These are phyloP conservation scores for Pseudogymnoascus sp. DNA, from an alignment of 2,329 filamentous ascomycete species.

Conservation along the genomic window DNA sequence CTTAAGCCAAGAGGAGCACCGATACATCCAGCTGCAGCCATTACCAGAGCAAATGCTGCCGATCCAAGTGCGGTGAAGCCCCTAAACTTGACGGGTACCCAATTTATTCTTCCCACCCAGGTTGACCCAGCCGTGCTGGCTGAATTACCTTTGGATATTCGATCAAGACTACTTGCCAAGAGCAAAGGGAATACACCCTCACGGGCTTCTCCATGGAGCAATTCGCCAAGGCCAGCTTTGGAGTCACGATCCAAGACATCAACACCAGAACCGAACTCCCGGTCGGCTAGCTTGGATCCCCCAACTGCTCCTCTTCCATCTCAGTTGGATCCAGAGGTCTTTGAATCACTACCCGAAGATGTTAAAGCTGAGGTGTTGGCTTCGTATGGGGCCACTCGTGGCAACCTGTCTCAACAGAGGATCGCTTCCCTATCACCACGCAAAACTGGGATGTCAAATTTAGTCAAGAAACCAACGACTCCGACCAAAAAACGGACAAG, in stretches of 20 bases:
- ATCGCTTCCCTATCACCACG: slow-evolving; percentile 40
- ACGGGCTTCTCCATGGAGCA: slow-evolving; percentile 22
- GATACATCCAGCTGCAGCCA: slow-evolving; percentile 44
- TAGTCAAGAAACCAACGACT: slow-evolving; percentile 45
- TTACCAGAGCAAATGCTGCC: slow-evolving; percentile 40
- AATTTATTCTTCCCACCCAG: slow-evolving; percentile 83
- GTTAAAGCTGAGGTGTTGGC: slow-evolving; percentile 76
- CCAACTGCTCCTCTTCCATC: slow-evolving; percentile 43
- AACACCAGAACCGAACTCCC: slow-evolving; percentile 6
- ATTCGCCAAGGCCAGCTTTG: slow-evolving; percentile 29
- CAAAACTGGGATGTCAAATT: slow-evolving; percentile 44
- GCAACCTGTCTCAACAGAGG: slow-evolving; percentile 22
- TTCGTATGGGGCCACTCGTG: slow-evolving; percentile 44
- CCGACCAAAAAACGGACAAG: slow-evolving; percentile 57
- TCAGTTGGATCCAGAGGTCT: slow-evolving; percentile 76
- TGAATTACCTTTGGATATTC: slow-evolving; percentile 76
- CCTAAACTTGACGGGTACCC: slow-evolving; percentile 75
- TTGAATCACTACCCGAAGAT: slow-evolving; percentile 75
- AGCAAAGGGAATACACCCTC: slow-evolving; percentile 25
- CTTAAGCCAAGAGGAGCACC: slow-evolving; percentile 34
- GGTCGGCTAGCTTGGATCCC: neutral
- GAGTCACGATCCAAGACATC: slow-evolving; percentile 26
- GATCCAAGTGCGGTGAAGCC: slow-evolving; percentile 51
- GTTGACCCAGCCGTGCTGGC: slow-evolving; percentile 74
- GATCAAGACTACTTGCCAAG: slow-evolving; percentile 62